These are phyloP conservation scores for Galeopsis tetrahit DNA, from an alignment of 257 asterid genomes.

Conservation along the genomic window DNA sequence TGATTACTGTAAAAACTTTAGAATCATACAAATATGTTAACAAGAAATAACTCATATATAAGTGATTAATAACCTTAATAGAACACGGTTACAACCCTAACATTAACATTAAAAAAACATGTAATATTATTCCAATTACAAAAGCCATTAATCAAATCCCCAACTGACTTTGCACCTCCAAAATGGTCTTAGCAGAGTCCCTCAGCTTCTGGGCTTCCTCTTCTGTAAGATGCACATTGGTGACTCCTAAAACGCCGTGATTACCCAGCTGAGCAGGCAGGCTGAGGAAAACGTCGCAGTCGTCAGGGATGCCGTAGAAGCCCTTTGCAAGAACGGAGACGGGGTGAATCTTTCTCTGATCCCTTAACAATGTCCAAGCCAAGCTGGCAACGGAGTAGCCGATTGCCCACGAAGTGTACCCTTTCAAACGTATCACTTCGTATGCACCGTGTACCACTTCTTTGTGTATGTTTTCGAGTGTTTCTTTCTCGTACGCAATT, in stretches of 20 bases:
- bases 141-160: constrained; percentile 46
- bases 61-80: too few relatives aligned
- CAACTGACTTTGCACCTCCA: constrained; percentile 73
- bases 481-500: constrained; percentile 71
- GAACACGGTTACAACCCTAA: neutral
- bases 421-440: constrained; percentile 79
- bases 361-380: constrained; percentile 75
- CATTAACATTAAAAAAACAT: neutral
- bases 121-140: neutral
- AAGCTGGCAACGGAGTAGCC: constrained; percentile 86
- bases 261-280: constrained; percentile 83
- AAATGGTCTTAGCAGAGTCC: constrained; percentile 69
- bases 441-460: constrained; percentile 80
- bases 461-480: constrained; percentile 66
- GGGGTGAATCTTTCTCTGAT: constrained; percentile 82
- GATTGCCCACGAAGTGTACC: constrained; percentile 96
- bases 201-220: constrained; percentile 65
- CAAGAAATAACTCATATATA: too few relatives aligned
- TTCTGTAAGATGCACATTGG: constrained; percentile 77
- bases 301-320: constrained; percentile 56
- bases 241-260: constrained; percentile 72
- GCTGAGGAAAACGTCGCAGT: constrained; percentile 79
- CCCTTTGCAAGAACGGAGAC: constrained; percentile 85
- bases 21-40: too few relatives aligned
- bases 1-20: too few relatives aligned